These are phyloP conservation scores for Xylaria sp. DNA, from an alignment of 2,329 filamentous ascomycete species.

Conservation along the genomic window DNA sequence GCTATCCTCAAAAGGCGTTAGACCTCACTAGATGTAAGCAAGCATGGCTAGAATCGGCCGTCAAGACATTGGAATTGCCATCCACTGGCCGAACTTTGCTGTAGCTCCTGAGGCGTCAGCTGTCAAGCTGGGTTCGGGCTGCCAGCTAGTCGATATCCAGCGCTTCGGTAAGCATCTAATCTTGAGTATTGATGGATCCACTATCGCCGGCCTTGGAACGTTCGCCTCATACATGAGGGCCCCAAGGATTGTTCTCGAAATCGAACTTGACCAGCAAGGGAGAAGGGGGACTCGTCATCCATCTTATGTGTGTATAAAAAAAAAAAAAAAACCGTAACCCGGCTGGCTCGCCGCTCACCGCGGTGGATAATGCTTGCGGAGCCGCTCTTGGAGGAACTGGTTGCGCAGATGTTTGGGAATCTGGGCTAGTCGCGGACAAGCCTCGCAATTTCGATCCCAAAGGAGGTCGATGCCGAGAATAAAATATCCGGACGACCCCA, in stretches of 20 bases:
- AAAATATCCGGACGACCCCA: conserved; percentile 15
- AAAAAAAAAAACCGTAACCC: not conserved
- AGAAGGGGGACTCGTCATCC: not conserved
- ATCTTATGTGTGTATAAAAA: conserved; percentile 5
- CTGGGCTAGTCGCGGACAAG: conserved; percentile 10
- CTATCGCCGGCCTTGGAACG: not conserved
- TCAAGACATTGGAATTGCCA: not conserved
- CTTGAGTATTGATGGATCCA: not conserved
- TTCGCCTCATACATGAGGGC: not conserved
- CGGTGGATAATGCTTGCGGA: not conserved
- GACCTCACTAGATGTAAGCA: too few relatives aligned
- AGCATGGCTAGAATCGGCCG: not conserved
- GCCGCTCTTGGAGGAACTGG: conserved; percentile 5
- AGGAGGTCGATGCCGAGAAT: conserved; percentile 10
- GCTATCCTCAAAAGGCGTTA: too few relatives aligned
- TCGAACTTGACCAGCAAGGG: not conserved
- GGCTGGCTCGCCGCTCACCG: not conserved
- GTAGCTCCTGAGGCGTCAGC: not conserved
- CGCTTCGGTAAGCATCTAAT: not conserved
- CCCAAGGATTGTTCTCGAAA: not conserved
- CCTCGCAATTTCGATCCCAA: conserved; percentile 21
- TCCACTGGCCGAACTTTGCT: not conserved
- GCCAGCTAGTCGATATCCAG: not conserved
- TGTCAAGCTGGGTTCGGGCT: not conserved
- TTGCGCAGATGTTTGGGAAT: not conserved